phyloP scores from a whole-genome alignment of 129 eudicot genomes.

The sunflower (Helianthus annuus) region HanXRQr2.0-SUNRISE NC_035442.2:144515529-144516028 shows the following conservation, averaged over 20 bases:
- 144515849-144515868: too few species aligned
- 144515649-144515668: constrained; percentile 47
- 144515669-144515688: constrained; percentile 38
- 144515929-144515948: too few species aligned
- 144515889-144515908: not conserved
- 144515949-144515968: too few species aligned
- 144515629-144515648: constrained; percentile 61
- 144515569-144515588: constrained; percentile 31
- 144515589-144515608: constrained; percentile 16
- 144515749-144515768: constrained; percentile 22
- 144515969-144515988: too few species aligned
- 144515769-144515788: constrained; percentile 32
- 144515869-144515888: not conserved
- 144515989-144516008: too few species aligned
- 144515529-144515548: constrained; percentile 26
- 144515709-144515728: constrained; percentile 7
- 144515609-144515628: constrained; percentile 48
- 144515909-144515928: too few species aligned
- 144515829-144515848: not conserved
- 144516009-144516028: too few species aligned
- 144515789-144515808: constrained; percentile 29
- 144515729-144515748: constrained; percentile 1
- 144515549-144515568: not conserved
- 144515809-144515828: constrained; percentile 1
- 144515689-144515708: not conserved